phyloP scores from a whole-genome alignment of 257 asterid species.

The Fraxinus pennsylvanica region DNA sequence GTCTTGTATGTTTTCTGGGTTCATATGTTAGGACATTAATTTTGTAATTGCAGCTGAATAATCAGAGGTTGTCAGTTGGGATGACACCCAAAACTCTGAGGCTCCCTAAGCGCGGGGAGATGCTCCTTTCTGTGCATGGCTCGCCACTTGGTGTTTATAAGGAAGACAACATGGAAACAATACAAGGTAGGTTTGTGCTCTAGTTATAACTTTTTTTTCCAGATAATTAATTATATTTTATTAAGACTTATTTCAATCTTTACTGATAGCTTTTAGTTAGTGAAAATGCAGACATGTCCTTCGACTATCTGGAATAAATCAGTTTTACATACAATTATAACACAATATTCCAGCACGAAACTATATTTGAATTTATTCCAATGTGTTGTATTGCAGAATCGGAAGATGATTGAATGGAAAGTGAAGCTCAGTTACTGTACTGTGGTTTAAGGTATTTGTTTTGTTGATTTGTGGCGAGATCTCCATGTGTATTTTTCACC shows the following conservation, averaged over 20 bases:
- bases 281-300: neutral
- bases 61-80: slow-evolving; percentile 67
- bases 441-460: neutral
- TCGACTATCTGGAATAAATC: neutral
- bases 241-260: neutral
- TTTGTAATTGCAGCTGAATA: slow-evolving; percentile 50
- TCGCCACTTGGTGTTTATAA: slow-evolving; percentile 89
- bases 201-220: neutral
- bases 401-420: slow-evolving; percentile 37
- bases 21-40: neutral
- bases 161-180: slow-evolving; percentile 94
- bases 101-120: slow-evolving; percentile 83
- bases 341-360: neutral
- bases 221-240: neutral
- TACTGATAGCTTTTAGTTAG: slow-evolving; percentile 5
- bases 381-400: slow-evolving; percentile 33
- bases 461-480: neutral
- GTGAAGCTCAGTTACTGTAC: neutral
- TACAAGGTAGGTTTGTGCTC: slow-evolving; percentile 54
- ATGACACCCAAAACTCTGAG: slow-evolving; percentile 75
- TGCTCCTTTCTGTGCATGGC: slow-evolving; percentile 87
- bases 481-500: neutral
- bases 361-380: slow-evolving; percentile 2
- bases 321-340: neutral
- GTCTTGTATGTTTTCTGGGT: slow-evolving; percentile 4